These are phyloP conservation scores for Bertia moriformis DNA, from an alignment of 2,329 filamentous ascomycete species.

Conservation along the genomic window DNA sequence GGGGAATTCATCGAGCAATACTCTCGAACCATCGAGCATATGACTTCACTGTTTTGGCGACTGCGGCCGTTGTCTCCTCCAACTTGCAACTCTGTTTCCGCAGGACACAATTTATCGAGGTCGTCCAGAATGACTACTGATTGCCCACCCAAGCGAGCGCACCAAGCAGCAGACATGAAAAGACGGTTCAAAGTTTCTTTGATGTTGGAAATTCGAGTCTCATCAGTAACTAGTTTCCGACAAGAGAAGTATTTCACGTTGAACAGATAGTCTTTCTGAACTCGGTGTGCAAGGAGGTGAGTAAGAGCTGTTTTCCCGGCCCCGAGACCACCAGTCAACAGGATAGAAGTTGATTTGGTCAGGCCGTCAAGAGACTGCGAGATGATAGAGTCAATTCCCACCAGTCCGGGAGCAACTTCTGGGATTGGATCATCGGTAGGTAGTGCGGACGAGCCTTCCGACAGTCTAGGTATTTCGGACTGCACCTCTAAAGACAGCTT, in stretches of 20 bases:
- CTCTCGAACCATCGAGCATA: conserved; percentile 70
- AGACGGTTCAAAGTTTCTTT: conserved; percentile 74
- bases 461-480: conserved; percentile 51
- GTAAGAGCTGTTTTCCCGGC: conserved; percentile 78
- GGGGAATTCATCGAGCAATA: conserved; percentile 68
- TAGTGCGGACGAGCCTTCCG: conserved; percentile 23
- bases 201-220: conserved; percentile 75
- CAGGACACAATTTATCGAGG: conserved; percentile 79
- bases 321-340: conserved; percentile 77
- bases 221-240: conserved; percentile 74
- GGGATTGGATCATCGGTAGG: conserved; percentile 39
- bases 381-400: conserved; percentile 72
- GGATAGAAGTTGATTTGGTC: conserved; percentile 72
- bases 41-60: conserved; percentile 77
- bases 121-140: conserved; percentile 83
- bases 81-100: conserved; percentile 85
- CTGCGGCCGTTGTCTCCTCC: conserved; percentile 87
- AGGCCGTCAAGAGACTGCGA: conserved; percentile 62
- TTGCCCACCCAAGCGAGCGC: conserved; percentile 69
- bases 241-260: conserved; percentile 79
- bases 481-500: conserved; percentile 66
- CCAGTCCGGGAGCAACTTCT: conserved; percentile 42
- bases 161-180: conserved; percentile 86
- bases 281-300: conserved; percentile 57
- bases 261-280: conserved; percentile 62